A percentile compares a stretch with the other conserved stretches of the same genome.
These are phyloP conservation scores for Aspergillus calidoustus DNA, from an alignment of 2,329 filamentous ascomycete genomes.

Conservation along the genomic window DNA sequence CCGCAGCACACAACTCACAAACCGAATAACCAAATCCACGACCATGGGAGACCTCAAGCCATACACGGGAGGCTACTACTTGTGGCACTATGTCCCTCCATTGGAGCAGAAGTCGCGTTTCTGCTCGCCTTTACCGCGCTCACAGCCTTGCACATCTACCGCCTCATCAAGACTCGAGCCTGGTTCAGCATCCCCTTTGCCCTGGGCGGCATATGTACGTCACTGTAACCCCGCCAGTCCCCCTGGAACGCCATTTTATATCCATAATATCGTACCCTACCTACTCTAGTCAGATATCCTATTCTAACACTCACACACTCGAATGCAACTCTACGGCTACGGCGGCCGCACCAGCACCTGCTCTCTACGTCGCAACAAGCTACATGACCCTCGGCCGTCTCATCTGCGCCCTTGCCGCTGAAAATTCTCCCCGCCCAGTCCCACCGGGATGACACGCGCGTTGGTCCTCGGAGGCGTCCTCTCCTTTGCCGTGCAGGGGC, in stretches of 20 bases:
- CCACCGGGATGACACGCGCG: conserved; percentile 52
- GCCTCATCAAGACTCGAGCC: background rate
- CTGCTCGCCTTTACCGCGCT: background rate
- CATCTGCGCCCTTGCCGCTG: conserved; percentile 46
- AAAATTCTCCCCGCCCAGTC: conserved; percentile 49
- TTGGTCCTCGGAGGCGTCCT: conserved; percentile 55
- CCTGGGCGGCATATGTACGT: background rate
- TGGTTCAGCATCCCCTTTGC: conserved; percentile 4
- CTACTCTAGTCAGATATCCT: too few relatives aligned
- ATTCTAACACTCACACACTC: too few relatives aligned
- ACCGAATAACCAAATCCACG: too few relatives aligned
- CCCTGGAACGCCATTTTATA: too few relatives aligned
- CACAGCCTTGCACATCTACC: background rate
- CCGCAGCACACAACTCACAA: too few relatives aligned
- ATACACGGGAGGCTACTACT: background rate
- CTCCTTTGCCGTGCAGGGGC: conserved; percentile 52
- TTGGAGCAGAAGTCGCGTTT: background rate
- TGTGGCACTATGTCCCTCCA: background rate
- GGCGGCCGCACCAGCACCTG: conserved; percentile 32
- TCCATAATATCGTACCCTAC: too few relatives aligned
- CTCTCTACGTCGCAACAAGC: conserved; percentile 55
- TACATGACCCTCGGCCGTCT: conserved; percentile 56
- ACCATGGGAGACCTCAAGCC: too few relatives aligned
- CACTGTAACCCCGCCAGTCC: conserved; percentile 44
- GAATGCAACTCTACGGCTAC: too few relatives aligned